phyloP scores from a whole-genome alignment of 768 basidiomycete genomes.

The Rhizopogon sp. region DNA sequence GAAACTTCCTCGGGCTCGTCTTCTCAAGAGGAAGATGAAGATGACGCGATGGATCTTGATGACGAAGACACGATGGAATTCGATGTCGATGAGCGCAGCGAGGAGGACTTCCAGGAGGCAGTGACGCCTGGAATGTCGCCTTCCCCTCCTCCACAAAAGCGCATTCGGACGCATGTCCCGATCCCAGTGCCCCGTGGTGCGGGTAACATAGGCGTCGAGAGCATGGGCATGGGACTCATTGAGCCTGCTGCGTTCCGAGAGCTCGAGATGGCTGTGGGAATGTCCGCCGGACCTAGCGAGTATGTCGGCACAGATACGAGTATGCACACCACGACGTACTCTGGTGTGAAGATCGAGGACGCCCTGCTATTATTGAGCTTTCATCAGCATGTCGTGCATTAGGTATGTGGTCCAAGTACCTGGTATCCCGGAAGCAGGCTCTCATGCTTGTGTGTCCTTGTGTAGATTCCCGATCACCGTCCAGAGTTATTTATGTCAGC shows the following conservation, averaged over 20 bases:
- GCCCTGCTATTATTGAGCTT: constrained; percentile 71
- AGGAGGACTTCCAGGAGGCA: constrained; percentile 71
- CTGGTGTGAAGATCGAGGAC: constrained; percentile 67
- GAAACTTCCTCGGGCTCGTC: constrained; percentile 50
- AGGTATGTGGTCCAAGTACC: constrained; percentile 11
- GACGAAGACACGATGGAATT: constrained; percentile 37
- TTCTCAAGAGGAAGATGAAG: constrained; percentile 32
- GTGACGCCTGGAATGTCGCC: constrained; percentile 59
- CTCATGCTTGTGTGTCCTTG: not conserved
- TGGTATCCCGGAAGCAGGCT: not conserved
- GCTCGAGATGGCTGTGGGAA: constrained; percentile 39
- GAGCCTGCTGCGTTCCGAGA: constrained; percentile 41
- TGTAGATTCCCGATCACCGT: not conserved
- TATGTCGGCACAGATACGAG: constrained; percentile 15
- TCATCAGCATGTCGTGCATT: constrained; percentile 60
- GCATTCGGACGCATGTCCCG: constrained; percentile 20
- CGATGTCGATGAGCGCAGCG: constrained; percentile 49
- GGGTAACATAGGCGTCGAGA: constrained; percentile 20
- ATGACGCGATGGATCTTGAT: constrained; percentile 49
- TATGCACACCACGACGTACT: constrained; percentile 28
- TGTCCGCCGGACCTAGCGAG: constrained; percentile 18
- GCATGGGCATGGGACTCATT: constrained; percentile 31
- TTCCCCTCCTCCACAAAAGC: constrained; percentile 30
- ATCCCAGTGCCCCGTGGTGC: constrained; percentile 24
- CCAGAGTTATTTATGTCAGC: constrained; percentile 1